These are phyloP conservation scores for Saccharomycopsis phalli DNA, from an alignment of 1,139 yeast genomes.

Conservation along the genomic window DNA sequence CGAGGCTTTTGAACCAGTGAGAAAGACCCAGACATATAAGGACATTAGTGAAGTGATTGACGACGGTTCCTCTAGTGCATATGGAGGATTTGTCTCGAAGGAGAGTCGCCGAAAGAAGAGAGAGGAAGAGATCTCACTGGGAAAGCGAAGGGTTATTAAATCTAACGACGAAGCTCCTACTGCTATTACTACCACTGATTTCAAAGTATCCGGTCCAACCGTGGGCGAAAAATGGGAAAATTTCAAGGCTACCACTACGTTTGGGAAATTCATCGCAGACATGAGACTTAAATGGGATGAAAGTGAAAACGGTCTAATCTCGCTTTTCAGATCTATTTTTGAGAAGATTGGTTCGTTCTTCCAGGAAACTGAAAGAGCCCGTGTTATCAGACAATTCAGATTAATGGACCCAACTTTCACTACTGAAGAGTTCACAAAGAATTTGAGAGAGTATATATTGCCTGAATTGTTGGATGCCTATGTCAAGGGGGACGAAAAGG, in stretches of 20 bases:
- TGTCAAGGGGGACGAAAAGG: slow-evolving; percentile 80
- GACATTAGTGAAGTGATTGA: slow-evolving; percentile 85
- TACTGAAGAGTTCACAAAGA: slow-evolving; percentile 69
- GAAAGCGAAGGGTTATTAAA: slow-evolving; percentile 54
- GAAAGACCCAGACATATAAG: slow-evolving; percentile 83
- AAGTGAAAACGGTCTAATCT: slow-evolving; percentile 85
- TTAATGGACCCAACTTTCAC: slow-evolving; percentile 86
- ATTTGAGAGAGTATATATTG: slow-evolving; percentile 83
- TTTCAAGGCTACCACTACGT: slow-evolving; percentile 56
- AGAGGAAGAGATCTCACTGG: slow-evolving; percentile 54
- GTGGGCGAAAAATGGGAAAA: slow-evolving; percentile 60
- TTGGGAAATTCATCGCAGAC: slow-evolving; percentile 58
- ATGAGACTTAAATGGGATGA: slow-evolving; percentile 82
- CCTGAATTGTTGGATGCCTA: slow-evolving; percentile 96
- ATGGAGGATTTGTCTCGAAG: slow-evolving; percentile 88
- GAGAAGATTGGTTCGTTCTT: slow-evolving; percentile 82
- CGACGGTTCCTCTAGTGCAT: slow-evolving; percentile 79
- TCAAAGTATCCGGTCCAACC: slow-evolving; percentile 65
- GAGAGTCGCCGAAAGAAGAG: slow-evolving; percentile 76
- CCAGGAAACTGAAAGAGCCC: slow-evolving; percentile 94
- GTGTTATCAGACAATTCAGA: slow-evolving; percentile 77
- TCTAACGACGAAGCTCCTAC: slow-evolving; percentile 85
- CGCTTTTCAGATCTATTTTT: slow-evolving; percentile 68
- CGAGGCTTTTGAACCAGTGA: slow-evolving; percentile 88
- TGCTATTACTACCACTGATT: slow-evolving; percentile 73